Percentiles rank a stretch among this genome's conserved stretches.
Conservation (phyloP, 2,329 filamentous ascomycete species). For the Scleromitrula shiraiana region DNA sequence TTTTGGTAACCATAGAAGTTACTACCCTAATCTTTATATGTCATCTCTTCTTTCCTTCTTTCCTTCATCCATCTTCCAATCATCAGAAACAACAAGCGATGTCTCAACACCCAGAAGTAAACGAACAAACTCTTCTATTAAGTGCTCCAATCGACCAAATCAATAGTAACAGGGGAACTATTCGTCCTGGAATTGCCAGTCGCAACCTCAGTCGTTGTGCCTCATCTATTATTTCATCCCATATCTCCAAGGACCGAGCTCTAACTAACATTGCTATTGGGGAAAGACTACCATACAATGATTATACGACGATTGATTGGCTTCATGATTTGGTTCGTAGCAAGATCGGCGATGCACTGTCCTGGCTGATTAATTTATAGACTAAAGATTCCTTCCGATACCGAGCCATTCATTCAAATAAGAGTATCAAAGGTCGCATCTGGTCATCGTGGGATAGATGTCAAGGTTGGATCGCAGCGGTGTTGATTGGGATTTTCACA, state of each 20-base stretch:
- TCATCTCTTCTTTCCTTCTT: no score
- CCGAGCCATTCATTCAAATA: conserved; percentile 36
- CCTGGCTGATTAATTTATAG: conserved; percentile 22
- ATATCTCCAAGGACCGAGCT: conserved; percentile 40
- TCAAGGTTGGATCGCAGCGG: conserved; percentile 48
- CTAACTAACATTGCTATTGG: conserved; percentile 39
- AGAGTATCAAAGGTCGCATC: conserved; percentile 35
- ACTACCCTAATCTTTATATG: no score
- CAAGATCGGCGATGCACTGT: not conserved
- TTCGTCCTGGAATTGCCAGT: not conserved
- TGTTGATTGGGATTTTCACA: conserved; percentile 45
- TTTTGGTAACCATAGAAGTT: no score
- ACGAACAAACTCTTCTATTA: not conserved
- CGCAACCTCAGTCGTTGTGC: not conserved
- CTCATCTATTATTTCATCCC: conserved; percentile 8
- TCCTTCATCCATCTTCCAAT: not conserved
- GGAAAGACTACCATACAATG: conserved; percentile 50
- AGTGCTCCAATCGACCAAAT: not conserved
- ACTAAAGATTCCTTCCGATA: conserved; percentile 50
- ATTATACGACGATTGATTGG: conserved; percentile 57
- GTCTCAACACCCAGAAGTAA: not conserved
- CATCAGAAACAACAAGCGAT: not conserved
- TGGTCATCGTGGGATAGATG: conserved; percentile 39
- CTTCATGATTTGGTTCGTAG: conserved; percentile 45
- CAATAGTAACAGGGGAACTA: not conserved